Evolutionary conservation across 2,329 filamentous ascomycete species (phyloP).

Genomic region (Sporothrix sp.): DNA sequence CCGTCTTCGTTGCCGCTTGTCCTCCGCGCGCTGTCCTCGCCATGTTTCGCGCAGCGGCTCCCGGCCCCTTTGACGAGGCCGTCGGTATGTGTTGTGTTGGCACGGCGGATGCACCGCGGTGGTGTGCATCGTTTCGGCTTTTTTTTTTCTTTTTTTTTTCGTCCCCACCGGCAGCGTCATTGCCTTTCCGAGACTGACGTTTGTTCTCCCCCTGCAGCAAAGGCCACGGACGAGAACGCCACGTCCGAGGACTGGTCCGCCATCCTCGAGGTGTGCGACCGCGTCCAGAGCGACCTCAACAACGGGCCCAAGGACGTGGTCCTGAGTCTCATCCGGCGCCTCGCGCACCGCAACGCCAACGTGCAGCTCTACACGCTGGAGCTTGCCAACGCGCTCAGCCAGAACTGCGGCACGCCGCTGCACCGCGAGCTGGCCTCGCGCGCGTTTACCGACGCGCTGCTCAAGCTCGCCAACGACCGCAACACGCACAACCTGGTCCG

Average conservation of each 20-base stretch:
- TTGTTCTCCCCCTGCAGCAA: constrained; percentile 32
- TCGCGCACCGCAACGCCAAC: constrained; percentile 90
- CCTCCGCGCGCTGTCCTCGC: constrained; percentile 21
- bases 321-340: constrained; percentile 79
- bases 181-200: too few relatives aligned
- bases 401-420: constrained; percentile 80
- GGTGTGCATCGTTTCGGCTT: background rate
- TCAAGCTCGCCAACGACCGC: constrained; percentile 84
- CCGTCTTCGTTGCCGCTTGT: background rate
- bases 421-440: constrained; percentile 85
- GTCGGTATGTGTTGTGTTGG: constrained; percentile 38
- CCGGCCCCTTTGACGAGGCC: constrained; percentile 49
- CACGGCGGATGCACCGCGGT: background rate
- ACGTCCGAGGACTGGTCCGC: constrained; percentile 67
- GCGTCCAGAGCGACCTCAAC: constrained; percentile 39
- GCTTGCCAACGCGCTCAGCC: constrained; percentile 82
- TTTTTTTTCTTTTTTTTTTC: background rate
- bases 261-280: constrained; percentile 55
- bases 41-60: constrained; percentile 51
- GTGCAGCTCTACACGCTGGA: constrained; percentile 93
- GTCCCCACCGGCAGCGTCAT: too few relatives aligned
- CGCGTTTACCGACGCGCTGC: constrained; percentile 86
- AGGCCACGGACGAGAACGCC: constrained; percentile 94
- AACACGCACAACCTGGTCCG: constrained; percentile 97
- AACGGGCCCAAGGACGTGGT: constrained; percentile 72